Evolutionary conservation across 805 yeast genomes (phyloP), one percentile per base, ranked within the genome.

Genomic region (Yarrowia sp.): DNA sequence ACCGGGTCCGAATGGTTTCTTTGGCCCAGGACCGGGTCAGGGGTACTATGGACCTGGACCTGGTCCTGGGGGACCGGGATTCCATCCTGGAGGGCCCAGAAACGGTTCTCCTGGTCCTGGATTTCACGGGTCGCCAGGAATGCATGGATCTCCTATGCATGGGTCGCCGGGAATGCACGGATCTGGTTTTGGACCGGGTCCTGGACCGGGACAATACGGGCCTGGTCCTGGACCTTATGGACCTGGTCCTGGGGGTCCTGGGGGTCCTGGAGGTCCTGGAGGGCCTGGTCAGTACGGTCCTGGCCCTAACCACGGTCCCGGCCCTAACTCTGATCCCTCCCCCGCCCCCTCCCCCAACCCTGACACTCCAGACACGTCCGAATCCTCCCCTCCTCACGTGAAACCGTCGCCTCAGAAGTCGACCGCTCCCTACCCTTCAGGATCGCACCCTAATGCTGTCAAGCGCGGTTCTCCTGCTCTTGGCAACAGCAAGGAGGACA

Each of bases 381-480:
- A 53, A 35, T 53, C 48, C 15, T 56, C 63, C 3, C 63, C 63
- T 26, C 63, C 63, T 15, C 41, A 56, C 48, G 63, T 42, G n/a
- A 32, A 22, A 26, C 53, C 53, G n/a, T 15, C 38, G 10, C 40
- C 35, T n/a, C 38, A 36, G 32, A 26, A 26, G 32, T 26, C 32
- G 12, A 10, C 64, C 2, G 52, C 50, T 5, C 65, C 65, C 1
- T 59, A 59, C 16, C 65, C 65, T 8, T 59, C 65, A 3, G 65
- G 65, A 11, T 40, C 50, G 3, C 65, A 59, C 15, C 65, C 65
- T 14, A 59, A 59, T 14, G 70, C 65, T 26, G 50, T 49, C 32
- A 42, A 50, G 10, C 56, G 70, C n/a, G 42, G 58, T 38, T 48
- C 67, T 56, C 46, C 52, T 50, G 64, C 56, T 32, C 41, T 69